These are phyloP conservation scores for Irpex sp. DNA, from an alignment of 1,284 basidiomycete genomes.

Conservation along the genomic window DNA sequence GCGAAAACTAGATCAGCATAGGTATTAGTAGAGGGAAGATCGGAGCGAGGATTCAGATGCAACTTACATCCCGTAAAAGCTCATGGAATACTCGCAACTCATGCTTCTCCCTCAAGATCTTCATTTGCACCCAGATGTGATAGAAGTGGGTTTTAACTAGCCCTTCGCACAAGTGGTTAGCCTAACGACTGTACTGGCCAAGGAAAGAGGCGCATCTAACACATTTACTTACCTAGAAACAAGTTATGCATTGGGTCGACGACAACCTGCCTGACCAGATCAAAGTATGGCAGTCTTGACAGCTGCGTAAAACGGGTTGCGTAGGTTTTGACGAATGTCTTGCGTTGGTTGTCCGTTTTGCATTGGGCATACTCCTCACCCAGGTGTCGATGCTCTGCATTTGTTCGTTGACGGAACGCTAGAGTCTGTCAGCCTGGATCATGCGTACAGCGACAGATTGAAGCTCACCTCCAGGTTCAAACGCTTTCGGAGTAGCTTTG, in stretches of 20 bases:
- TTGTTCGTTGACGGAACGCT: conserved; percentile 13
- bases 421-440: neutral
- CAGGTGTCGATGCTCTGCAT: conserved; percentile 10
- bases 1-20: conserved; percentile 13
- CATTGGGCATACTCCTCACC: conserved; percentile 5
- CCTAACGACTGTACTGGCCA: neutral
- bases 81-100: conserved; percentile 24
- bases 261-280: conserved; percentile 22
- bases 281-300: conserved; percentile 25
- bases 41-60: neutral
- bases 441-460: neutral
- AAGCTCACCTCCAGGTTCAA: conserved; percentile 13
- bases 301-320: conserved; percentile 23
- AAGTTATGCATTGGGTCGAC: conserved; percentile 31
- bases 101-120: conserved; percentile 22
- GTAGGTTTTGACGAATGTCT: conserved; percentile 16
- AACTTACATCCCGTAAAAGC: conserved; percentile 20
- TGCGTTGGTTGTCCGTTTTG: conserved; percentile 11
- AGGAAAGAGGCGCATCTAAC: neutral
- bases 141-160: conserved; percentile 32
- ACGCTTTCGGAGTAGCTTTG: conserved; percentile 15
- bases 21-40: neutral
- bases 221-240: conserved; percentile 19
- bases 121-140: conserved; percentile 28
- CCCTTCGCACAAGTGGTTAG: conserved; percentile 15